Evolutionary conservation across 495 filamentous ascomycete species (phyloP), one percentile per base, ranked within the genome.

Genomic region (Neurospora pannonica): DNA sequence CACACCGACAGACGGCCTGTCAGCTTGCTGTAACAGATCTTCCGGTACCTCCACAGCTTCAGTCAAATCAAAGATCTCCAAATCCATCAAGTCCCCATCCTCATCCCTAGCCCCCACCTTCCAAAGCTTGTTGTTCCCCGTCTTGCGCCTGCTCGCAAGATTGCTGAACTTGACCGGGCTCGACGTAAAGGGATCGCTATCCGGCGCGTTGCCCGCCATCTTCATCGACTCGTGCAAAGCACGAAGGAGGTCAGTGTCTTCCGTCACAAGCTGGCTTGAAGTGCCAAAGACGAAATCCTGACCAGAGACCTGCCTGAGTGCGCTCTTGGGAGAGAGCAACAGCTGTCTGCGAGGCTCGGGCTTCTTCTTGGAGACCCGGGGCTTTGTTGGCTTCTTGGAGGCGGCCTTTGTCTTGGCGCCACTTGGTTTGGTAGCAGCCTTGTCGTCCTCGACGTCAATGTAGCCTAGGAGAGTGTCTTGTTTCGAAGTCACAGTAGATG

Each of bases 251-350:
- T 86, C 85, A 4, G 93, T 92, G 0, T 93, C 93, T 70, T 94
- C 90, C 71, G 86, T 85, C 70, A 92, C 92, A 21, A 98, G 83
- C 80, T 98, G 95, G 81, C 95, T 97, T 21, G 92, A 97, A 2
- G 94, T 97, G 19, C 95, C 95, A 81, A 98, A 98, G 3, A 97
- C 82, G 75, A 97, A 91, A 75, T 95, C 90, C 79, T 97, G 95
- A 8, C 88, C 84, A 5, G 90, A 84, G n/a, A 92, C 82, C 75
- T 90, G 86, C 74, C 89, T 88, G 60, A 89, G 78, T 21, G 94
- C 95, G 48, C 90, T 89, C 71, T 85, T 84, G 3, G 95, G 95
- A 4, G 94, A 93, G 38, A 94, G 85, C 9, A 97, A 82, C 5
- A 89, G 86, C 62, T 77, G 86, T 70, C 78, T 85, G 11, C 78